Base-by-base conservation (phyloP, 1,284 basidiomycete genomes). In the Vanrija sp. region DNA sequence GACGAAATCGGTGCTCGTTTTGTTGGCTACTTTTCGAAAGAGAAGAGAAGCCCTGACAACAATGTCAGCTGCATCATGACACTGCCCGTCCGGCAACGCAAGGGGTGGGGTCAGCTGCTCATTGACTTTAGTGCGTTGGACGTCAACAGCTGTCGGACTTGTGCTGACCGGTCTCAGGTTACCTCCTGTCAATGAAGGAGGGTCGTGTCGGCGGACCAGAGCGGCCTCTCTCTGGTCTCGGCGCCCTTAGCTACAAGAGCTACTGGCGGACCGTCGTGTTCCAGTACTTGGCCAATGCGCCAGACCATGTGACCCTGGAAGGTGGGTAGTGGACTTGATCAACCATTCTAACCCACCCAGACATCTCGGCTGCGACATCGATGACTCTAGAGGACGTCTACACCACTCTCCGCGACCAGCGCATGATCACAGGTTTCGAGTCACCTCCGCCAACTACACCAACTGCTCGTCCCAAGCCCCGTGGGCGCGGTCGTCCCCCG, bases 21-120 rank as follows among this genome's bases (percentile, higher is more conserved):
- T 69, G 89, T 99, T 45, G 96, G 96, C 12, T 99, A 99, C 76
- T 99, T 98, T 73, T 93, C 89, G 75, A 99, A 99, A 76, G 96
- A 99, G 81, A 99, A 99, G 78, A 82, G 90, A 45, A 95, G 89
- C 71, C 86, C 89, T 49, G 89, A 95, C 70, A 92, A 89, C 75
- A 99, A 99, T 76, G 85, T 99, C 61, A 96, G 91, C 75, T 99
- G 96, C 78, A 99, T 99, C 73, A 97, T 99, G 94, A 98, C 96
- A 10, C 78, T 99, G 39, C 96, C 96, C 0, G 88, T 98, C 38
- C 81, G 93, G 61, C 96, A 98, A 73, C 80, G 96, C 55, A 86
- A 89, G 69, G 93, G 93, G 0, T 97, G 92, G 91, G 93, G 93
- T 8, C 91, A 93, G 75, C 80, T 91, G 53, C 80, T 97, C 65